These are phyloP conservation scores for Elaeagnus macrophylla DNA, from an alignment of 306 rosid genomes.

Conservation along the genomic window DNA sequence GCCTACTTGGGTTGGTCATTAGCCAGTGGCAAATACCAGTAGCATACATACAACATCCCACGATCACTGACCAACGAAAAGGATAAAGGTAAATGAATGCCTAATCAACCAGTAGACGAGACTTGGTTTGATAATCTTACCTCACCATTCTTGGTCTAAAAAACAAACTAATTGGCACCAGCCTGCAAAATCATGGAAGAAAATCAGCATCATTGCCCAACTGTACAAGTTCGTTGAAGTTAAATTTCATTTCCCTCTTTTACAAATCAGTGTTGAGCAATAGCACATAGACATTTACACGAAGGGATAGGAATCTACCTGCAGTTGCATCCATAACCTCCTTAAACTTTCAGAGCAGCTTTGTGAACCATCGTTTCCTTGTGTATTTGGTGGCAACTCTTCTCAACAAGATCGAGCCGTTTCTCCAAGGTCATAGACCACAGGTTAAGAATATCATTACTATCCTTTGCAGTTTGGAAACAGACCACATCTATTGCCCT, in stretches of 20 bases:
- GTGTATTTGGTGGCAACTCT: slow-evolving; percentile 95
- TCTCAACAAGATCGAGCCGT: slow-evolving; percentile 91
- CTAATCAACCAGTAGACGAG: too few relatives aligned
- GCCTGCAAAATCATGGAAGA: background rate
- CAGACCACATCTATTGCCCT: slow-evolving; percentile 75
- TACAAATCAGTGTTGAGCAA: too few relatives aligned
- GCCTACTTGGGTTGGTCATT: too few relatives aligned
- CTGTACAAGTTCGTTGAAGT: background rate
- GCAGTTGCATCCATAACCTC: slow-evolving; percentile 1
- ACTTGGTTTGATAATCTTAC: too few relatives aligned
- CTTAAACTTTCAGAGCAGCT: slow-evolving; percentile 64
- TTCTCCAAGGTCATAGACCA: slow-evolving; percentile 95
- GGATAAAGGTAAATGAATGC: too few relatives aligned
- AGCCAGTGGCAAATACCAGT: too few relatives aligned
- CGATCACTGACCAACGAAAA: too few relatives aligned
- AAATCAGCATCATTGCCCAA: background rate
- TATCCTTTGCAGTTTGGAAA: slow-evolving; percentile 79
- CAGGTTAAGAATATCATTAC: slow-evolving; percentile 74
- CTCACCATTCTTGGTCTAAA: too few relatives aligned
- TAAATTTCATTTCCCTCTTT: background rate
- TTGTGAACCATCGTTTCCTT: slow-evolving; percentile 94
- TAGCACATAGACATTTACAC: background rate
- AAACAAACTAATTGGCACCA: too few relatives aligned
- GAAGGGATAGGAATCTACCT: slow-evolving; percentile 2
- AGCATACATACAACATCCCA: too few relatives aligned